Evolutionary conservation across 176 grass and related monocot genomes (phyloP).

Genomic region (Saccharum spontaneum): DNA sequence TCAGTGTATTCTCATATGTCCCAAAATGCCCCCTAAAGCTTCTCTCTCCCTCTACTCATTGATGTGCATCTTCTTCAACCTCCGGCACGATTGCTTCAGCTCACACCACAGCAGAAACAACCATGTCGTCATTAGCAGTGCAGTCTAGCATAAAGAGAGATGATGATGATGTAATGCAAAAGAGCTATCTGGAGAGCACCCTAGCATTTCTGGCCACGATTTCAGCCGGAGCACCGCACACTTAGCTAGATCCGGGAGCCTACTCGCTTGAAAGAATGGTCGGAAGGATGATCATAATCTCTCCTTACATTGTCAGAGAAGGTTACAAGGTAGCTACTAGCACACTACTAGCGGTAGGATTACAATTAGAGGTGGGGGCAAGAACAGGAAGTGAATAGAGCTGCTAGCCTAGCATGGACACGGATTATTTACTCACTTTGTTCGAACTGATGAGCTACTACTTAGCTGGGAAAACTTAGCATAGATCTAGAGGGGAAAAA

Average conservation of each 20-base stretch:
- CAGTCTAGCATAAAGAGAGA: too few species aligned
- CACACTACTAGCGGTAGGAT: slow-evolving; percentile 33
- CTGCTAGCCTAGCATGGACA: background rate
- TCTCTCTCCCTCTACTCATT: too few species aligned
- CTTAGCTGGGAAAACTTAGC: slow-evolving; percentile 54
- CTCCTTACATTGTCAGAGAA: slow-evolving; percentile 39
- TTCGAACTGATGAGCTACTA: slow-evolving; percentile 18
- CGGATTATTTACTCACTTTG: slow-evolving; percentile 32
- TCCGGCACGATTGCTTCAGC: background rate
- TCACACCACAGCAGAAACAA: background rate
- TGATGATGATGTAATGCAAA: too few species aligned
- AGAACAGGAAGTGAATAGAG: slow-evolving; percentile 27
- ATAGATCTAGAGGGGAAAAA: background rate
- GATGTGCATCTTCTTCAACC: too few species aligned
- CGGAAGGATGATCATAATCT: slow-evolving; percentile 13
- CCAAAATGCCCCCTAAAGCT: too few species aligned
- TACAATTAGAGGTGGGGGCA: slow-evolving; percentile 33
- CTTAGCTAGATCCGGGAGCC: background rate
- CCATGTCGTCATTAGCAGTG: background rate
- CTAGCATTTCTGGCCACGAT: background rate
- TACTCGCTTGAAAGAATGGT: background rate
- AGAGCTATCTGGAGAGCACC: background rate
- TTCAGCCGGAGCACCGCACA: background rate
- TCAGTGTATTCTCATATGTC: too few species aligned
- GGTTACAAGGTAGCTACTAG: slow-evolving; percentile 27